phyloP scores from a whole-genome alignment of 257 asterid genomes.

The Asclepias syriaca region DNA sequence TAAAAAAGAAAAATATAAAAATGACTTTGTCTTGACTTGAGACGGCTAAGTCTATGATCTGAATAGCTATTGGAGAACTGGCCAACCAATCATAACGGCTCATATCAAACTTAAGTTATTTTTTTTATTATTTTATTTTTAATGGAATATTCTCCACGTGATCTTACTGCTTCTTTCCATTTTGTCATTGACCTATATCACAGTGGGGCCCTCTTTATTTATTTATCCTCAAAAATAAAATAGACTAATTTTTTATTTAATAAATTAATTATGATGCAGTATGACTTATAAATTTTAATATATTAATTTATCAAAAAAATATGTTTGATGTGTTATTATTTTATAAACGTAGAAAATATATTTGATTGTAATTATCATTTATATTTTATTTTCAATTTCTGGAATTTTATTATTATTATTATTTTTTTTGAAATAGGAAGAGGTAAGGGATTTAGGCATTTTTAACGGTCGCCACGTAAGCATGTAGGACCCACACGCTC shows the following conservation, averaged over 20 bases:
- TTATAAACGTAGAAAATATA: too few species aligned
- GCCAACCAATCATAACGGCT: conserved; percentile 18
- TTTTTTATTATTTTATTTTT: background rate
- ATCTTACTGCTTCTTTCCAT: background rate
- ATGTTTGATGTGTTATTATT: too few species aligned
- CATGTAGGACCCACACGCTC: conserved; percentile 15
- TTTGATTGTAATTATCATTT: too few species aligned
- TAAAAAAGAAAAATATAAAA: too few species aligned
- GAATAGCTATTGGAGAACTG: conserved; percentile 2
- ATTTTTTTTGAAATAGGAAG: background rate
- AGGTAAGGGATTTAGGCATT: conserved; percentile 5
- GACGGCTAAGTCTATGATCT: conserved; percentile 6
- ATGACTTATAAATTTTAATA: background rate
- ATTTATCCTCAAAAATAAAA: too few species aligned
- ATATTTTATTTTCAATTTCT: too few species aligned
- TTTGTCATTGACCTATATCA: conserved; percentile 2
- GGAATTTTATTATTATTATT: too few species aligned
- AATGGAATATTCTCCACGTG: conserved; percentile 13
- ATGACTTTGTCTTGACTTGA: conserved; percentile 8
- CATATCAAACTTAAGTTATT: background rate
- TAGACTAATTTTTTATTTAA: background rate
- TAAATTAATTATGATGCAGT: background rate
- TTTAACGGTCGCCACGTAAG: conserved; percentile 19
- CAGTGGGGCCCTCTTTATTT: background rate
- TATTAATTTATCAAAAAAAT: too few species aligned